Evolutionary conservation across 257 asterid species (phyloP).

Genomic region (Avicennia marina): DNA sequence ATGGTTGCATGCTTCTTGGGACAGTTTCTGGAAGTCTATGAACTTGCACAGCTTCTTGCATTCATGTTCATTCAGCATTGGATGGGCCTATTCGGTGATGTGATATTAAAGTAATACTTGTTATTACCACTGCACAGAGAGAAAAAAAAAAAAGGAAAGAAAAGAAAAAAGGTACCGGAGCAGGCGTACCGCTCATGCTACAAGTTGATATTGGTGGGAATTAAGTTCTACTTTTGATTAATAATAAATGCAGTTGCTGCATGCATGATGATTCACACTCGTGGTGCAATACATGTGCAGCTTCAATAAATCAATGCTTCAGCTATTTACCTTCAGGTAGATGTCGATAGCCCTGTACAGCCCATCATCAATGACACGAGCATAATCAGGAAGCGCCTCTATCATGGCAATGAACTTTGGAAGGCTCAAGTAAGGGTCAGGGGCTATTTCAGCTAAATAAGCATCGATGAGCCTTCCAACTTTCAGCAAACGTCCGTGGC

Average conservation of each 20-base stretch:
- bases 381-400: constrained; percentile 63
- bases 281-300: no score
- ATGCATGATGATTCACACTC: background rate
- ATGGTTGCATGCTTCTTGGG: constrained; percentile 65
- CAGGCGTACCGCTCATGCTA: no score
- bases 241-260: background rate
- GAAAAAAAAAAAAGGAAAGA: no score
- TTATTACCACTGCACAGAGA: no score
- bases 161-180: no score
- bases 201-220: no score
- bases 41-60: constrained; percentile 53
- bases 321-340: constrained; percentile 48
- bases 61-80: constrained; percentile 44
- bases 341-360: constrained; percentile 66
- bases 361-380: constrained; percentile 62
- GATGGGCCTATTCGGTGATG: constrained; percentile 68
- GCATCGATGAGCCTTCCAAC: constrained; percentile 61
- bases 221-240: background rate
- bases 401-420: constrained; percentile 46
- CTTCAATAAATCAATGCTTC: background rate
- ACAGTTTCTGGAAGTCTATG: constrained; percentile 62
- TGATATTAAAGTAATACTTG: background rate
- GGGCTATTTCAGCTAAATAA: constrained; percentile 64
- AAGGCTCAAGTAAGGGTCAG: constrained; percentile 60
- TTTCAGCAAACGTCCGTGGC: constrained; percentile 49